Evolutionary conservation across 768 basidiomycete species (phyloP).

Genomic region (Lactifluus hygrophoroides): DNA sequence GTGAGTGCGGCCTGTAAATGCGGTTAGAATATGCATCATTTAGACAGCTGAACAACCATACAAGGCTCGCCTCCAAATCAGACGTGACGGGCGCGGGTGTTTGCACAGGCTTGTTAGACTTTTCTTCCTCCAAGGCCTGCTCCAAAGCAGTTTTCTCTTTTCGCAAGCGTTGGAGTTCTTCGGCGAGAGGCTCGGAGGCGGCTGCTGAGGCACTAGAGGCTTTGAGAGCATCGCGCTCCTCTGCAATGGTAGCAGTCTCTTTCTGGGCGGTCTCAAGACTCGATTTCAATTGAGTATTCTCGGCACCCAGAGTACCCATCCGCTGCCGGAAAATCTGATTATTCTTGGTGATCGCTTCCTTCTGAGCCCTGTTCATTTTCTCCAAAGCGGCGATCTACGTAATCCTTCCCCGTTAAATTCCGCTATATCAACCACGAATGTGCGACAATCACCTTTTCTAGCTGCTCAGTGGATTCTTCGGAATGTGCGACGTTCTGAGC

Average conservation of each 20-base stretch:
- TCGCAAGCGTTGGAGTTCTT: constrained; percentile 27
- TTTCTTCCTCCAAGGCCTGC: constrained; percentile 33
- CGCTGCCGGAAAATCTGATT: constrained; percentile 17
- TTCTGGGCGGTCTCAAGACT: constrained; percentile 21
- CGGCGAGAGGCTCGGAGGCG: constrained; percentile 11
- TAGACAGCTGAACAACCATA: constrained; percentile 21
- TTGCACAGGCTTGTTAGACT: constrained; percentile 20
- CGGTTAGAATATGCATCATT: not conserved
- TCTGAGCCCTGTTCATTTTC: constrained; percentile 13
- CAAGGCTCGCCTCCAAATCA: constrained; percentile 26
- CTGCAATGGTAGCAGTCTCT: constrained; percentile 21
- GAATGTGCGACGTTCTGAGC: not conserved
- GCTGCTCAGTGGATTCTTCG: not conserved
- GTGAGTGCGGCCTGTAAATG: constrained; percentile 40
- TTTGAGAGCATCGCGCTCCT: constrained; percentile 31
- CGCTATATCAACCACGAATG: not conserved
- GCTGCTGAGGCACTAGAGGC: constrained; percentile 23
- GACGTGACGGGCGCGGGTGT: constrained; percentile 12
- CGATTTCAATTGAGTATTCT: constrained; percentile 15
- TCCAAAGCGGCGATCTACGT: constrained; percentile 19
- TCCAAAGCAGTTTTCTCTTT: constrained; percentile 33
- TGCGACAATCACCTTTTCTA: constrained; percentile 20
- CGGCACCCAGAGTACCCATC: constrained; percentile 12
- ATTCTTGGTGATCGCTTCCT: constrained; percentile 13
- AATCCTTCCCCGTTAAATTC: not conserved